Evolutionary conservation across 1,284 basidiomycete species (phyloP), one percentile per base, ranked within the genome.

Genomic region (Leccinum ambiguum): DNA sequence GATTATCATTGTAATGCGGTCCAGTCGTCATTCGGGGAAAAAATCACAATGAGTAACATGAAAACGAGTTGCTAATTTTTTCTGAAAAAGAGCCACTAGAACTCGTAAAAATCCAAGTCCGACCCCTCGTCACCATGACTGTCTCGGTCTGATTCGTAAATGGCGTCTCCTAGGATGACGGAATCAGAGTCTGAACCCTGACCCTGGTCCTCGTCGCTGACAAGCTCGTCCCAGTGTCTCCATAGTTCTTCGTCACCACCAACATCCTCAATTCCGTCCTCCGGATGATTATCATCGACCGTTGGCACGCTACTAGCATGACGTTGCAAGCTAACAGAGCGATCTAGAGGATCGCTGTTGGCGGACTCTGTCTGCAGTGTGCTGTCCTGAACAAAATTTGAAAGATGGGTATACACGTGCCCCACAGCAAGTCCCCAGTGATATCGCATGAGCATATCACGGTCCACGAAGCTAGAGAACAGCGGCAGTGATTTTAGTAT

Each of bases 391-490:
- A 21, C 21, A 53, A 18, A 13, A 9, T 21, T 21, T 53, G 50
- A 23, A 18, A 53, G 50, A 53, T 53, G 50, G 21, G 50, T 53
- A 23, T 53, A 53, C 50, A 53, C 50, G 21, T 53, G 50, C 18
- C 50, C 50, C 50, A 53, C 50, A 53, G 50, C 33, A 36, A 36
- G 33, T 36, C 33, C 33, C 33, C 33, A 36, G 33, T 36, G 33
- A 36, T 36, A 36, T 53, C 50, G 50, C 50, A 53, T 53, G 21
- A 53, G 50, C 50, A 53, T 53, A 53, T 53, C 50, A 53, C 50
- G 50, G 50, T 53, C 50, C n/a, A 53, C 50, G 21, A 53, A 53
- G 2, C 50, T 53, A 53, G 50, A 53, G 21, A 13, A 53, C 41
- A 23, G 13, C 2, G 21, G 50, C 21, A 18, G 18, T 6, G 50